Base-by-base conservation (phyloP, 768 basidiomycete species). In the Pisolithus sp. region DNA sequence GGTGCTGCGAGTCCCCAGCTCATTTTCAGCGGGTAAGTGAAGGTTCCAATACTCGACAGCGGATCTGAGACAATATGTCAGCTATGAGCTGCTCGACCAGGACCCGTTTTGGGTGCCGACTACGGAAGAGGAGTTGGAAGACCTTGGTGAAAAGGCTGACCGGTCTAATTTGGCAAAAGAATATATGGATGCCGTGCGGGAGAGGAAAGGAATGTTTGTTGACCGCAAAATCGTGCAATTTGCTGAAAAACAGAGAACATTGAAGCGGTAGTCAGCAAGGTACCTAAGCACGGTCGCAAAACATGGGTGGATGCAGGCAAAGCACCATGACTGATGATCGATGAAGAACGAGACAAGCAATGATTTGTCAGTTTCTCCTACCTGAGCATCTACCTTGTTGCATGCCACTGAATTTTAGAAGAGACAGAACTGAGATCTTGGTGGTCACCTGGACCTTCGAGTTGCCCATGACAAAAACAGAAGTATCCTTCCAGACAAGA, bases 51-150 rank as follows among this genome's bases (percentile, higher is more conserved):
- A 7, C 40, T 49, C 0, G 28, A 34, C 48, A 31, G 30, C 13
- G 23, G 49, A 38, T 50, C 56, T 68, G 49, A 51, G 42, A 43
- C 46, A 53, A 45, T 50, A 24, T 51, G 49, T 49, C 56, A 91
- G 91, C 38, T 99, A 93, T 68, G 94, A 98, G 67, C 77, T 95
- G 61, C 77, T 97, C 21, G 91, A 95, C 67, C 82, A 85, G 59
- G 92, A 97, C 73, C 94, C 94, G 6, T 97, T 93, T 73, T 97
- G 94, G 94, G 93, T 96, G 3, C 94, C 94, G 0, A 93, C 92
- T 17, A 97, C 95, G 0, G 90, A 93, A 61, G 94, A 96, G 63
- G 95, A 98, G 57, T 73, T 98, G 38, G 95, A 98, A 65, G 95
- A 98, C 66, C 74, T 99, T 9, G 96, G 96, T 43, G 93, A 95